phyloP scores from a whole-genome alignment of 148 eudicot genomes.

The Dysphania ambrosioides region DNA sequence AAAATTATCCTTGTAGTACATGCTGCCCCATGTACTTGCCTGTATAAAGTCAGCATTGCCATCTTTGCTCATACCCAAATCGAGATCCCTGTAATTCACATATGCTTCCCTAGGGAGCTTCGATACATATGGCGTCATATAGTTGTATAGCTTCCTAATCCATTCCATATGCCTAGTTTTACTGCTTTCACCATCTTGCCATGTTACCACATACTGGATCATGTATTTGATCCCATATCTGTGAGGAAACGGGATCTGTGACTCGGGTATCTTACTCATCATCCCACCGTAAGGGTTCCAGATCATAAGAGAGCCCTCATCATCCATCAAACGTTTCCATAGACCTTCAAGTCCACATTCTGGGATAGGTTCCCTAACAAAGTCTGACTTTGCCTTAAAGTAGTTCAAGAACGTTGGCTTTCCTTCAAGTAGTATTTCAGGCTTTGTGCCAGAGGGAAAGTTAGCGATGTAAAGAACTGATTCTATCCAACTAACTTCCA shows the following conservation, averaged over 20 bases:
- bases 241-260: constrained; percentile 40
- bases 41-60: constrained; percentile 28
- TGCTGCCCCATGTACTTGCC: constrained; percentile 32
- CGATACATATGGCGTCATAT: constrained; percentile 34
- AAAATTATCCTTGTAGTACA: constrained; percentile 35
- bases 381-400: constrained; percentile 39
- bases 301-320: constrained; percentile 32
- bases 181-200: constrained; percentile 30
- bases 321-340: constrained; percentile 31
- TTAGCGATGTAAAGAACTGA: constrained; percentile 33
- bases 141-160: constrained; percentile 29
- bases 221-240: constrained; percentile 31
- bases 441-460: constrained; percentile 32
- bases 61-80: constrained; percentile 32
- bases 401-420: constrained; percentile 31
- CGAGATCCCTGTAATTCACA: constrained; percentile 36
- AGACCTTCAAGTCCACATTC: constrained; percentile 30
- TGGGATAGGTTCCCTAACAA: constrained; percentile 26
- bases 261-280: constrained; percentile 36
- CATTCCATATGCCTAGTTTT: constrained; percentile 33
- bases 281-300: constrained; percentile 37
- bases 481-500: constrained; percentile 37
- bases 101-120: constrained; percentile 35
- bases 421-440: constrained; percentile 31
- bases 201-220: constrained; percentile 33